phyloP scores from a whole-genome alignment of 768 basidiomycete genomes.

The Termitomyces sp. region DNA sequence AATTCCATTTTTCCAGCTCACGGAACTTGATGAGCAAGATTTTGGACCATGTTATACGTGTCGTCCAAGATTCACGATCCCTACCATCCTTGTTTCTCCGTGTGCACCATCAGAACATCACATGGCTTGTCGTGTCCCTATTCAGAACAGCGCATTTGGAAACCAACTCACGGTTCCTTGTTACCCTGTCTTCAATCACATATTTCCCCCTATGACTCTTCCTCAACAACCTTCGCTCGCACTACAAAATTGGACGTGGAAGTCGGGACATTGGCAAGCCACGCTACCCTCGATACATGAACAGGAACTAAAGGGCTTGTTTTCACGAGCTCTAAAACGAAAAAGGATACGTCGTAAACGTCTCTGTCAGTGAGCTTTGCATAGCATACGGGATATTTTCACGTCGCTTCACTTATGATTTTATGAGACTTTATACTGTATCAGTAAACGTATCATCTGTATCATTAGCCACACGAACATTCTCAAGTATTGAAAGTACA shows the following conservation, averaged over 20 bases:
- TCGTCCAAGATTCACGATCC: slow-evolving; percentile 30
- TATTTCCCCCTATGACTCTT: slow-evolving; percentile 32
- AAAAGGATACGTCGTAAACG: slow-evolving; percentile 9
- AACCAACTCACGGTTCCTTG: slow-evolving; percentile 43
- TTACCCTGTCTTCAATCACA: slow-evolving; percentile 38
- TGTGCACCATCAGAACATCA: slow-evolving; percentile 34
- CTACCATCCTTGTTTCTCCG: slow-evolving; percentile 47
- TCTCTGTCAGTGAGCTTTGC: background rate
- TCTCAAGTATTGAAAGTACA: background rate
- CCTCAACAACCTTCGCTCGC: background rate
- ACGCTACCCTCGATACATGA: slow-evolving; percentile 40
- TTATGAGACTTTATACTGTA: background rate
- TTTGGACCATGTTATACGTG: slow-evolving; percentile 15
- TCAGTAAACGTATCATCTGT: background rate
- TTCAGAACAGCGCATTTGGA: slow-evolving; percentile 51
- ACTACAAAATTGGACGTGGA: slow-evolving; percentile 8
- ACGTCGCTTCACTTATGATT: background rate
- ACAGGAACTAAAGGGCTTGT: slow-evolving; percentile 38
- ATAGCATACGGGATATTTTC: background rate
- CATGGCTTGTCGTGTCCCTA: slow-evolving; percentile 40
- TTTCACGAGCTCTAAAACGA: slow-evolving; percentile 23
- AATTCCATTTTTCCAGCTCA: background rate
- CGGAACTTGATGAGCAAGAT: background rate
- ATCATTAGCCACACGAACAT: background rate
- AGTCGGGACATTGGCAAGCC: slow-evolving; percentile 49